phyloP scores from a whole-genome alignment of 306 rosid genomes.

The Sechiopsis laciniata region DNA sequence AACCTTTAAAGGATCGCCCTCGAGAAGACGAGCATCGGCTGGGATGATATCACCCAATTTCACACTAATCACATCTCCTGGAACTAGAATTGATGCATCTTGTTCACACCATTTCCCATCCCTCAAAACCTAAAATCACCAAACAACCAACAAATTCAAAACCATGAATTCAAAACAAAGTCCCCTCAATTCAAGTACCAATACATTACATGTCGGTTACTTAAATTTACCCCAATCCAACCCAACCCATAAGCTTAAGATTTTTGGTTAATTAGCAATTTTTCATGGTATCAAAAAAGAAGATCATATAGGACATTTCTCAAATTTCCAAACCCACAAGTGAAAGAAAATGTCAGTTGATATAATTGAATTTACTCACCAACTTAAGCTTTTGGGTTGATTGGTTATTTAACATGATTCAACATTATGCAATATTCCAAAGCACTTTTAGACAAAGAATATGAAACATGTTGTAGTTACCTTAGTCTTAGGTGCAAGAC shows the following conservation, averaged over 20 bases:
- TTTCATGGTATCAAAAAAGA: too few species aligned
- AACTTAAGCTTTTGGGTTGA: too few species aligned
- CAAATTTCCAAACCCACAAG: too few species aligned
- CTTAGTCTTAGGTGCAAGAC: slow-evolving; percentile 98
- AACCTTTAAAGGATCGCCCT: slow-evolving; percentile 87
- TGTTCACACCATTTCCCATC: slow-evolving; percentile 89
- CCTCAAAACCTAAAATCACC: slow-evolving; percentile 63
- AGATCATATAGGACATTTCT: too few species aligned
- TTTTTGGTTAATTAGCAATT: too few species aligned
- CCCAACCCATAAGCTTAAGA: too few species aligned
- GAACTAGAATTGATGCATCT: slow-evolving; percentile 89
- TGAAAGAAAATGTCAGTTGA: too few species aligned
- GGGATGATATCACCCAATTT: slow-evolving; percentile 93
- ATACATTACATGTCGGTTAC: too few species aligned
- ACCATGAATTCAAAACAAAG: not conserved
- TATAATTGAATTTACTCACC: too few species aligned
- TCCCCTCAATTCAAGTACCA: too few species aligned
- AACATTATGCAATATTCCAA: not conserved
- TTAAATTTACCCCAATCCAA: too few species aligned
- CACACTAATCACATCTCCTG: slow-evolving; percentile 89
- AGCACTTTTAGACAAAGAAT: not conserved
- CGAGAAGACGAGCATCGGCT: slow-evolving; percentile 99
- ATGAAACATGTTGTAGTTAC: slow-evolving; percentile 30
- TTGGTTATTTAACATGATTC: too few species aligned
- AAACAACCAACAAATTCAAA: slow-evolving; percentile 6